Conservation (phyloP, 805 yeast genomes). For the Saccharomycopsis schoenii region DNA sequence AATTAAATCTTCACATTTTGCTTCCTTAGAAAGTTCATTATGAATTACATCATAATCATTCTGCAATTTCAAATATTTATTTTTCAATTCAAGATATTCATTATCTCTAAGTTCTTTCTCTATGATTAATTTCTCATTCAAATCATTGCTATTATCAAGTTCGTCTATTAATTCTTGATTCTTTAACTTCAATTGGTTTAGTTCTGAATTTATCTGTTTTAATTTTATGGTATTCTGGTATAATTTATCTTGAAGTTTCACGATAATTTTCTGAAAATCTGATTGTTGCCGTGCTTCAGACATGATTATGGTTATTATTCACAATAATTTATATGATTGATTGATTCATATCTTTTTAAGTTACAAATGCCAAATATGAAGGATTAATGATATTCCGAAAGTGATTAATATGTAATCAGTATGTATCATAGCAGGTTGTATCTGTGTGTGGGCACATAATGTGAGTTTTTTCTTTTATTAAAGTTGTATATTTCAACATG, state of each 20-base stretch:
- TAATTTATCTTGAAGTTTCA: conserved; percentile 38
- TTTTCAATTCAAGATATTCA: conserved; percentile 24
- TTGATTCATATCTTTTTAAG: not conserved
- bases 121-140: conserved; percentile 28
- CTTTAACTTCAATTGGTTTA: conserved; percentile 23
- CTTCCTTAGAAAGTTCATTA: not conserved
- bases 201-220: conserved; percentile 21
- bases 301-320: not conserved
- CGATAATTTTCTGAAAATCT: conserved; percentile 27
- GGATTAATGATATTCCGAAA: not conserved
- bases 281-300: not conserved
- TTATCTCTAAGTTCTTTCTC: conserved; percentile 24
- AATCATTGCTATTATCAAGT: conserved; percentile 25
- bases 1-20: not conserved
- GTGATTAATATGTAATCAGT: not conserved
- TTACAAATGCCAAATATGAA: not conserved
- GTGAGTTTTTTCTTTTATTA: not conserved
- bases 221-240: conserved; percentile 26
- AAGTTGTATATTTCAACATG: not conserved
- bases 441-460: not conserved
- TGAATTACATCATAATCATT: not conserved
- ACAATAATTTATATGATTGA: no score
- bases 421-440: not conserved
- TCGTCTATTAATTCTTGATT: conserved; percentile 20
- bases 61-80: not conserved